Evolutionary conservation across 1,284 basidiomycete species (phyloP), one percentile per base, ranked within the genome.

Genomic region (Coniferiporia weirii): DNA sequence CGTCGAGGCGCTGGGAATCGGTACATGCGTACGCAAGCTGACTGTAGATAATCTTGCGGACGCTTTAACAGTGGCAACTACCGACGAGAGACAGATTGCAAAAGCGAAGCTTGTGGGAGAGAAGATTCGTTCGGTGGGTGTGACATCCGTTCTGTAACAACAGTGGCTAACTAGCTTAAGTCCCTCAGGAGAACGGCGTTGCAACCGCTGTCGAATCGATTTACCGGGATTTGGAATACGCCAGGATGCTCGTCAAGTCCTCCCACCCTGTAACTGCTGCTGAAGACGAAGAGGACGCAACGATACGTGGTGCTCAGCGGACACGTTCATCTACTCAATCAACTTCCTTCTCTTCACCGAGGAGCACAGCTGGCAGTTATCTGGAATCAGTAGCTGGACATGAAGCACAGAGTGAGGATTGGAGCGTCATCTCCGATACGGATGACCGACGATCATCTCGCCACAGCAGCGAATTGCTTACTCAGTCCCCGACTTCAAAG

Each of bases 1-100:
- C 27, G 91, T 96, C 19, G 94, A 98, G 72, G 91, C 91, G 3
- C 80, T 99, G 38, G 94, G 95, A 43, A 86, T 98, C 51, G 96
- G 96, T 34, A 80, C 85, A 38, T 84, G 87, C 56, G 86, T 98
- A 44, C 83, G 90, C 64, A 93, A 94, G 71, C 77, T 98, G 55
- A 94, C 91, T 13, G 85, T 87, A 3, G 84, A 92, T 12, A 76
- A 74, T 50, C 76, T 99, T 51, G 80, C 88, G 7, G 84, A 89
- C 4, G 96, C 96, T 0, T 76, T 99, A 35, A 68, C 77, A 32
- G 72, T 78, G 48, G 96, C 95, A 5, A 98, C 96, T 4, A 91
- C 87, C 1, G 93, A 98, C 69, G 73, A 79, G 64, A 94, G 88
- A 70, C 92, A 95, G 73, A 91, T 97, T 64, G 83, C 87, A 38